Evolutionary conservation across 225 moss, liverwort and hornwort species (phyloP), one percentile per base, ranked within the genome.

Genomic region (Asterella californica): DNA sequence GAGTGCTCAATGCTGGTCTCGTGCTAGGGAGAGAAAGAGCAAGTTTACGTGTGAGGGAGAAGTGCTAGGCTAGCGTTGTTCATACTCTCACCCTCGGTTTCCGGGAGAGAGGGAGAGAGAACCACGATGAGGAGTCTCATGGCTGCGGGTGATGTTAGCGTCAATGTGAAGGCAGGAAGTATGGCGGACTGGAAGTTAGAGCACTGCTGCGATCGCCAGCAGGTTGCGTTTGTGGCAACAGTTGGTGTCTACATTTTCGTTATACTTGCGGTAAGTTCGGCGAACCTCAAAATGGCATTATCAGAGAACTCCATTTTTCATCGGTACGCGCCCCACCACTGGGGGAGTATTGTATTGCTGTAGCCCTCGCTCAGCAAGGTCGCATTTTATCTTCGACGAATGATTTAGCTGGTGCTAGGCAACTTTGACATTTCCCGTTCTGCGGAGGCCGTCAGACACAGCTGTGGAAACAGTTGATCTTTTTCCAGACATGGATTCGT

Each of bases 231-330:
- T 29, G 76, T 97, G 57, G 88, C 89, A 25, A 92, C 92, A 21
- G 87, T 97, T 66, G 93, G 88, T 79, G 93, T 87, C 46, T 97
- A 84, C 84, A 92, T 93, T 82, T 93, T 97, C 82, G 86, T 94
- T 80, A 97, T 97, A 84, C 92, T 96, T 32, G 94, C 91, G 65
- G 96, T 96, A 89, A 92, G 94, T 82, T 19, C 14, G 2, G 34
- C 15, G 18, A 9, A 2, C 64, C 27, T 60, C 36, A 33, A 12
- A 33, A 9, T 29, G 15, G 19, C 67, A 67, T 11, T 30, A 3
- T 66, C 65, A 30, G 30, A 6, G 49, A 14, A 67, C 67, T 10
- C 15, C 62, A 21, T 62, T 62, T 49, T 53, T 5, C 5, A 53
- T 3, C 53, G 18, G 53, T 18, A 53, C 42, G 4, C 6, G 6